A percentile compares a stretch with the other conserved stretches of the same genome.
Conservation (phyloP, 169 alveolate genomes). For the Plasmodium inui region DNA sequence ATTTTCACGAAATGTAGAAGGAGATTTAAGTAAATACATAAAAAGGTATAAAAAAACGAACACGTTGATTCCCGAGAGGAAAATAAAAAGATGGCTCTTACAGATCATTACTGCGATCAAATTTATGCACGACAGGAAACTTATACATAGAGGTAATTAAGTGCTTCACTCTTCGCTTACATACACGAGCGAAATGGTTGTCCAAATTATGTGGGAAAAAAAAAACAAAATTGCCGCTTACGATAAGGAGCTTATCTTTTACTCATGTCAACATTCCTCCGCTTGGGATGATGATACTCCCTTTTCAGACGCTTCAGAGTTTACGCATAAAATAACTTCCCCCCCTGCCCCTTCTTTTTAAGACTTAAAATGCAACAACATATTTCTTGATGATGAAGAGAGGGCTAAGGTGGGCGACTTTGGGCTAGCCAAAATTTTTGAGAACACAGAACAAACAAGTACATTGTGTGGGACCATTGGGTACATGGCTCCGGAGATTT, state of each 20-base stretch:
- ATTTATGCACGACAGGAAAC: constrained; percentile 70
- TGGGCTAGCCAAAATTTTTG: constrained; percentile 70
- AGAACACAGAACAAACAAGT: constrained; percentile 60
- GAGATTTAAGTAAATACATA: constrained; percentile 58
- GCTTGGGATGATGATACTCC: not conserved
- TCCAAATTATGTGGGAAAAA: not conserved
- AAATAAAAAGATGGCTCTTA: constrained; percentile 69
- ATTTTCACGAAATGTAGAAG: constrained; percentile 29
- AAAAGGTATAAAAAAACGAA: constrained; percentile 54
- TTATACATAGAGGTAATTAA: constrained; percentile 65
- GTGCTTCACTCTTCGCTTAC: not conserved
- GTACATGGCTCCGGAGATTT: constrained; percentile 76
- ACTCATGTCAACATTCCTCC: not conserved
- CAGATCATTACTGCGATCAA: constrained; percentile 75
- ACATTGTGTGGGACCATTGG: constrained; percentile 78
- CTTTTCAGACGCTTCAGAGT: not conserved
- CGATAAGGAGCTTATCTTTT: not conserved
- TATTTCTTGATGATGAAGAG: constrained; percentile 76
- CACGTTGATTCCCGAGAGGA: constrained; percentile 49
- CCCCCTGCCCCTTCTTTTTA: not conserved
- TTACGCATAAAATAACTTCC: not conserved
- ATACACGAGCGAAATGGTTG: not conserved
- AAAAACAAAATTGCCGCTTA: not conserved
- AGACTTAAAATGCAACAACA: constrained; percentile 76
- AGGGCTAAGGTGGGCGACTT: constrained; percentile 75